Conservation (phyloP, 75 land plant genomes). For the Pseudotsuga menziesii region DNA sequence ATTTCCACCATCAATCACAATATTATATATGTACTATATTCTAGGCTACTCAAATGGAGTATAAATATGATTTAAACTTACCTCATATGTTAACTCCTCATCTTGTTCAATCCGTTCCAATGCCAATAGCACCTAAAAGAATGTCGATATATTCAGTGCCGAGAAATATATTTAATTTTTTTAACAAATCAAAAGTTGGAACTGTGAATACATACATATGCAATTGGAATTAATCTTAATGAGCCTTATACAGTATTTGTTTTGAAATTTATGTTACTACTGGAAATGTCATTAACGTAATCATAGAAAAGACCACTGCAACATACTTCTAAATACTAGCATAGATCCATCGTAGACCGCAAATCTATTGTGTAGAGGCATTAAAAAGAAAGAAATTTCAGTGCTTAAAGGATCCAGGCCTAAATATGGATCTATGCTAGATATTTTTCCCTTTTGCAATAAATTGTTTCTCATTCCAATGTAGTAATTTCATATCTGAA, state of each 20-base stretch:
- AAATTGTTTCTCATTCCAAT: no score
- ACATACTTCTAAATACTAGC: background rate
- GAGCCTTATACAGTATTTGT: no score
- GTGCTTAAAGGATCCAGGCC: no score
- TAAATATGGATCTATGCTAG: no score
- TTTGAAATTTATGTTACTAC: background rate
- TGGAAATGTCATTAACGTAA: background rate
- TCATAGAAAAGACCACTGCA: background rate
- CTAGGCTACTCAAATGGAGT: background rate
- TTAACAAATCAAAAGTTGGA: background rate
- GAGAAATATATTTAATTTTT: background rate
- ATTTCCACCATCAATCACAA: background rate
- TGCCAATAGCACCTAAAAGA: constrained; percentile 50
- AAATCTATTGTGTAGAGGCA: no score
- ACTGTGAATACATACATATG: background rate
- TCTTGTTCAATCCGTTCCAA: constrained; percentile 60
- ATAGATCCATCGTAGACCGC: no score
- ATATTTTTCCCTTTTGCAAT: no score
- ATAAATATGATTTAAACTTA: constrained; percentile 8
- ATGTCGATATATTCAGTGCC: background rate
- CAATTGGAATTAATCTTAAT: background rate
- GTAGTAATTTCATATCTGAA: no score
- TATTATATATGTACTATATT: background rate
- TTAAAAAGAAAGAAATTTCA: no score
- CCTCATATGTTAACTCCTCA: constrained; percentile 60